Conservation (phyloP, 73 alveolate genomes). For the Breviolum minutum region DNA sequence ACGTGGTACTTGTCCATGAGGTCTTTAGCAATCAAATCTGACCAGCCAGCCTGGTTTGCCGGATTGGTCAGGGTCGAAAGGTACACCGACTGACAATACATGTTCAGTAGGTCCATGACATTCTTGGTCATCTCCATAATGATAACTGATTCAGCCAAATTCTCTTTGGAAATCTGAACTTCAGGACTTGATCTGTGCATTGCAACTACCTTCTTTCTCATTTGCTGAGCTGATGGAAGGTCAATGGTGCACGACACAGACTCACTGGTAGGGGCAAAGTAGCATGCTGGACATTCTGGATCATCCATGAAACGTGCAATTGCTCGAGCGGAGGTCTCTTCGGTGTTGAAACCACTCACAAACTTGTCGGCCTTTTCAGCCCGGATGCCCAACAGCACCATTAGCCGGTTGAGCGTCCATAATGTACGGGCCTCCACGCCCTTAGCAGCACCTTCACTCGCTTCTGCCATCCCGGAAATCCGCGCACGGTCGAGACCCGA, state of each 20-base stretch:
- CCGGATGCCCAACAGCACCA: conserved; percentile 86
- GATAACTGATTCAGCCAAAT: conserved; percentile 48
- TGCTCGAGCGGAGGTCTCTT: conserved; percentile 83
- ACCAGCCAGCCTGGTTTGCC: conserved; percentile 99
- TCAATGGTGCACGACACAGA: conserved; percentile 74
- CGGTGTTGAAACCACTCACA: conserved; percentile 86
- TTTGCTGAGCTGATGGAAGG: conserved; percentile 84
- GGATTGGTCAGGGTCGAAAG: conserved; percentile 99
- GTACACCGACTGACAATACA: conserved; percentile 95
- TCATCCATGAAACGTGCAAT: conserved; percentile 68
- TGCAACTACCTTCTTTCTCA: conserved; percentile 85
- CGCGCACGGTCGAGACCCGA: too few relatives aligned
- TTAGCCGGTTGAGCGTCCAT: conserved; percentile 79
- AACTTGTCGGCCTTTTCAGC: conserved; percentile 75
- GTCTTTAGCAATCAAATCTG: conserved; percentile 99
- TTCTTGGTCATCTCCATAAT: conserved; percentile 92
- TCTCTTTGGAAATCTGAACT: conserved; percentile 76
- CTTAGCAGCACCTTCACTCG: conserved; percentile 69
- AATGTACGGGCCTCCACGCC: conserved; percentile 87
- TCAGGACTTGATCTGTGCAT: conserved; percentile 86
- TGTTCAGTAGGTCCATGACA: conserved; percentile 94
- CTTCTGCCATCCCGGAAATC: conserved; percentile 67
- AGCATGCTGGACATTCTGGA: conserved; percentile 89
- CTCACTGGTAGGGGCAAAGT: conserved; percentile 80
- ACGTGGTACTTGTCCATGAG: conserved; percentile 99